These are phyloP conservation scores for Aegilops bicornis DNA, from an alignment of 176 grass and related monocot genomes.

Conservation along the genomic window DNA sequence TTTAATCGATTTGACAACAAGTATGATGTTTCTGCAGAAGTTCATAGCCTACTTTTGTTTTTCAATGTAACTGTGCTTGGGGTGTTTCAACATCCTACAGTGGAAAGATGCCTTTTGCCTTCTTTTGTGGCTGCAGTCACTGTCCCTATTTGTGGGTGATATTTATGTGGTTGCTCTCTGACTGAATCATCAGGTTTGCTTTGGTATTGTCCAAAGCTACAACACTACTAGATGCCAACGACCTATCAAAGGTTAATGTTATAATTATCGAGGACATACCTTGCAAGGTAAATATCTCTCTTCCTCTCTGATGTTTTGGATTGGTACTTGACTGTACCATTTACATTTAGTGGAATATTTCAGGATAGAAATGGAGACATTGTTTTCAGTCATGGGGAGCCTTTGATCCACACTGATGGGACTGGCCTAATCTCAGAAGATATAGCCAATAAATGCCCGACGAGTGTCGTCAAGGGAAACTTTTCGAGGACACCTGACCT, in stretches of 20 bases:
- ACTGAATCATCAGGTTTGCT: conserved; percentile 54
- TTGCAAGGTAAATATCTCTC: conserved; percentile 46
- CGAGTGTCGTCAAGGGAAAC: conserved; percentile 42
- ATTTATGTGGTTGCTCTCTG: background rate
- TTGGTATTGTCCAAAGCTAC: conserved; percentile 73
- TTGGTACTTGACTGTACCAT: background rate
- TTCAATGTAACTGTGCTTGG: background rate
- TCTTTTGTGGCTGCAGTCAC: background rate
- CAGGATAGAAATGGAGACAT: conserved; percentile 36
- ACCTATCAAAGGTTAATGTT: conserved; percentile 34
- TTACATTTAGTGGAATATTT: conserved; percentile 13
- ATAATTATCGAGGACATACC: conserved; percentile 32
- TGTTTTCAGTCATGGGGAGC: conserved; percentile 17
- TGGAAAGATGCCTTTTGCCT: background rate
- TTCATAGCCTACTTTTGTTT: background rate
- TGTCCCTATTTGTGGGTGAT: background rate
- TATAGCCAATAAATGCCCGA: conserved; percentile 58
- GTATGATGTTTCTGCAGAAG: background rate
- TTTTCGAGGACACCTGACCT: conserved; percentile 23
- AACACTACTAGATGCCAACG: conserved; percentile 41
- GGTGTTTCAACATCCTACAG: background rate
- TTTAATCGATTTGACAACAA: background rate
- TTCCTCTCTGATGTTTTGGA: background rate
- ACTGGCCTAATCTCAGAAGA: conserved; percentile 79
- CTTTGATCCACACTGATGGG: conserved; percentile 72